Base-by-base conservation (phyloP, 768 basidiomycete species). In the Hypholoma sublateritium region DNA sequence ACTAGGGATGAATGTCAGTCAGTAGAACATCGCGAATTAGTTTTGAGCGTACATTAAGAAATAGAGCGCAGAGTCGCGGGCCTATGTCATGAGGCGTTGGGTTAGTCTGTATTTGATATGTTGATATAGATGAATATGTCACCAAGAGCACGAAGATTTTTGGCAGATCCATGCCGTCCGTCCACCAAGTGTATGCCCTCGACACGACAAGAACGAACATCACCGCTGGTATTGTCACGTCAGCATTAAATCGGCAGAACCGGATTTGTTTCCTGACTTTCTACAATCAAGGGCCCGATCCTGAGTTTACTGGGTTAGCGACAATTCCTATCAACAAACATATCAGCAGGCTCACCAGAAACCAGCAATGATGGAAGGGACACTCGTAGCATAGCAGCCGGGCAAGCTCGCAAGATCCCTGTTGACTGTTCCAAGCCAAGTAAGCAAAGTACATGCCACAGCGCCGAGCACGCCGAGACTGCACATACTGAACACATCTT, bases 351-450 rank as follows among this genome's bases (percentile, higher is more conserved):
- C 66, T n/a, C 34, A 70, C 69, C 67, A 70, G 50, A 65, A 65
- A 2, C 69, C 69, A 9, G 64, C 68, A 42, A 70, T 67, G 11
- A 66, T 66, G 9, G 63, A 60, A 34, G 68, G 69, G 3, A 70
- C 67, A 14, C 57, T 63, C 5, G 63, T 64, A 1, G 69, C 65
- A 57, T 70, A 70, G 56, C 69, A 70, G n/a, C 69, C 69, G 4
- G 69, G 69, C n/a, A 70, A 54, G 53, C 53, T 61, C 5, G 53
- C 35, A 1, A 70, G 52, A 1, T 43, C 37, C 1, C 46, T 59
- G 46, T 69, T 62, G 37, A 70, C 68, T 69, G 28, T 28, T 1
- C 3, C 17, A 36, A 24, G n/a, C n/a, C n/a, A 11, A 37, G 13
- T 17, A 21, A 32, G 19, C n/a, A 49, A 9, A 9, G 28, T 28